Evolutionary conservation across 495 filamentous ascomycete genomes (phyloP).

Genomic region (Aspergillus heteromorphus): DNA sequence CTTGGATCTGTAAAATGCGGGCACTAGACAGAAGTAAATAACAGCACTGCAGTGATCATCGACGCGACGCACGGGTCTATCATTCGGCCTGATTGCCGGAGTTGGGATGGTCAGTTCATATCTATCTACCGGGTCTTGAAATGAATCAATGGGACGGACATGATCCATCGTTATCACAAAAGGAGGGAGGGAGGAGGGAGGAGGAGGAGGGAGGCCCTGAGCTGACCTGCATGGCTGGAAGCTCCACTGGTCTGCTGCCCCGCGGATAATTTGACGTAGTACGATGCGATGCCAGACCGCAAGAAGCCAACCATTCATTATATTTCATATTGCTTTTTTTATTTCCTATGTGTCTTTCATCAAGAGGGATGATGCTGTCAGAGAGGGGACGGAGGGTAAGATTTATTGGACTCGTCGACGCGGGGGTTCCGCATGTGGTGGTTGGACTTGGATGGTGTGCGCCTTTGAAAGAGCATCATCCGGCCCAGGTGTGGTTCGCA

Average conservation of each 20-base stretch:
- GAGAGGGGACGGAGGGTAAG: not conserved
- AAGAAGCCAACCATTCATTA: not conserved
- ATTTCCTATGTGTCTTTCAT: not conserved
- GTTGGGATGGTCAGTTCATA: not conserved
- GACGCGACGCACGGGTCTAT: not conserved
- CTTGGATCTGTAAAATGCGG: not conserved
- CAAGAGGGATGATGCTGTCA: not conserved
- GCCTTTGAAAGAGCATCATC: not conserved
- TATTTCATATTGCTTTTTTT: not conserved
- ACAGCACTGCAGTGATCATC: not conserved
- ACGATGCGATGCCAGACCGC: not conserved
- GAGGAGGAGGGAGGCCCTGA: not conserved
- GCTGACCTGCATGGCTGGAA: slow-evolving; percentile 3
- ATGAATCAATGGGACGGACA: not conserved
- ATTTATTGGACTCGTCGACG: slow-evolving; percentile 1
- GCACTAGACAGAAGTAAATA: not conserved
- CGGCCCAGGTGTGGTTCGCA: not conserved
- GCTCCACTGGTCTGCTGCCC: not conserved
- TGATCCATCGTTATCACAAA: not conserved
- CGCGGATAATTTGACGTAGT: not conserved
- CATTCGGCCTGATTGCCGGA: not conserved
- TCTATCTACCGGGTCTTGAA: not conserved
- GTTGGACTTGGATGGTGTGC: not conserved
- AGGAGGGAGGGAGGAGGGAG: no score
- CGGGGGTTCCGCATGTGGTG: slow-evolving; percentile 7